Evolutionary conservation across 1,139 yeast genomes (phyloP).

Genomic region (Yamadazyma taylorii): DNA sequence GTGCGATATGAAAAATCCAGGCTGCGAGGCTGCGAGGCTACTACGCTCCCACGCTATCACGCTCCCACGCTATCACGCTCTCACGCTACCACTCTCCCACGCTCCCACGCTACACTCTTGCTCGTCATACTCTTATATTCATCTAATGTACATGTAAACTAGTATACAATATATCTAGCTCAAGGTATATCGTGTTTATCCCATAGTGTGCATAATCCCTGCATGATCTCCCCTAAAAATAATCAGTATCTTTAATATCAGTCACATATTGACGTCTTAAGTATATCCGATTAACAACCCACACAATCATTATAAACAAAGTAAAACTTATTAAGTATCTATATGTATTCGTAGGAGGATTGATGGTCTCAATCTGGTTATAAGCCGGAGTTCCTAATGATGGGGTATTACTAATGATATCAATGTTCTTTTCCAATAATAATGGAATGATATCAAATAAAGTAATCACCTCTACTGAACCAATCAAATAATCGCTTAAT

Average conservation of each 20-base stretch:
- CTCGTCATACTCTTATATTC: too few species aligned
- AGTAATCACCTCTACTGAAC: conserved; percentile 22
- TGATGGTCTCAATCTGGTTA: conserved; percentile 11
- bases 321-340: conserved; percentile 21
- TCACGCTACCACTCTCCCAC: too few species aligned
- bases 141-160: too few species aligned
- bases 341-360: conserved; percentile 14
- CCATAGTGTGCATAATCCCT: too few species aligned
- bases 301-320: conserved; percentile 16
- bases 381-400: conserved; percentile 1
- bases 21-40: too few species aligned
- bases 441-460: conserved; percentile 12
- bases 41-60: too few species aligned
- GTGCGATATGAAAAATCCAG: too few species aligned
- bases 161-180: too few species aligned
- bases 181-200: too few species aligned
- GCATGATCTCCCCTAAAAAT: too few species aligned
- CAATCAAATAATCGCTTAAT: conserved; percentile 29
- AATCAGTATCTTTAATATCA: conserved; percentile 30
- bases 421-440: conserved; percentile 8
- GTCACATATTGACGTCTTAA: conserved; percentile 26
- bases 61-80: too few species aligned
- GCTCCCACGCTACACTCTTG: too few species aligned
- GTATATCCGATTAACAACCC: conserved; percentile 17
- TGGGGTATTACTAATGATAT: conserved; percentile 9